These are phyloP conservation scores for Symbiodinium natans DNA, from an alignment of 73 alveolate genomes.

Conservation along the genomic window DNA sequence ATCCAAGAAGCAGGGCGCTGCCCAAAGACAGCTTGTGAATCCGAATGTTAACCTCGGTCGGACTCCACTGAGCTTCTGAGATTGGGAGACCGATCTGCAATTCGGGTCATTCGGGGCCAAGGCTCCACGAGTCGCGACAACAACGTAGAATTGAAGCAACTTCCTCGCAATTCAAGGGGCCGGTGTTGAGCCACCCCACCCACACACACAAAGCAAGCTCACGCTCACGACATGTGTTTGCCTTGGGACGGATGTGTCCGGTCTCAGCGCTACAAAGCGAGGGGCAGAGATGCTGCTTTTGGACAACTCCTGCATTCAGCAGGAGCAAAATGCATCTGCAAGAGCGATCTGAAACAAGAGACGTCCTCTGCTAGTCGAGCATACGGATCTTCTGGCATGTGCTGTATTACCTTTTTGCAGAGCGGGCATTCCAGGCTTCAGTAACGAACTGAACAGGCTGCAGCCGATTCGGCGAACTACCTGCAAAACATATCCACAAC, in stretches of 20 bases:
- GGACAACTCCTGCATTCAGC: background rate
- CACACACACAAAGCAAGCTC: background rate
- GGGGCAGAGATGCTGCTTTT: conserved; percentile 7
- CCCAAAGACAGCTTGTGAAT: background rate
- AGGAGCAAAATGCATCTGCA: background rate
- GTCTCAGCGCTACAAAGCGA: background rate
- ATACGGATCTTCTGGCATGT: conserved; percentile 4
- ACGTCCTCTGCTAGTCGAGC: background rate
- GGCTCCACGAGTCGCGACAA: background rate
- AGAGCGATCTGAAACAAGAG: background rate
- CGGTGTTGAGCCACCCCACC: too few relatives aligned
- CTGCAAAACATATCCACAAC: too few relatives aligned
- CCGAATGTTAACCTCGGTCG: background rate
- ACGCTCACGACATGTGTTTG: background rate
- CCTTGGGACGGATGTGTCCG: background rate
- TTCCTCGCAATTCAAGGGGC: too few relatives aligned
- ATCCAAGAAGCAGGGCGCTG: background rate
- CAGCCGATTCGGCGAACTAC: too few relatives aligned
- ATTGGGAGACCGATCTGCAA: too few relatives aligned
- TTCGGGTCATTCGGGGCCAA: background rate
- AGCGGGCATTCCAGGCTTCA: too few relatives aligned
- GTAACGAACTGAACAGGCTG: too few relatives aligned
- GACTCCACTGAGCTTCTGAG: background rate
- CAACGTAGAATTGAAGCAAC: background rate
- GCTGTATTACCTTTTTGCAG: background rate